Percentiles rank a stretch among this genome's conserved stretches.
Evolutionary conservation across 106 monocot species (phyloP).

Genomic region (Triglochin maritima): DNA sequence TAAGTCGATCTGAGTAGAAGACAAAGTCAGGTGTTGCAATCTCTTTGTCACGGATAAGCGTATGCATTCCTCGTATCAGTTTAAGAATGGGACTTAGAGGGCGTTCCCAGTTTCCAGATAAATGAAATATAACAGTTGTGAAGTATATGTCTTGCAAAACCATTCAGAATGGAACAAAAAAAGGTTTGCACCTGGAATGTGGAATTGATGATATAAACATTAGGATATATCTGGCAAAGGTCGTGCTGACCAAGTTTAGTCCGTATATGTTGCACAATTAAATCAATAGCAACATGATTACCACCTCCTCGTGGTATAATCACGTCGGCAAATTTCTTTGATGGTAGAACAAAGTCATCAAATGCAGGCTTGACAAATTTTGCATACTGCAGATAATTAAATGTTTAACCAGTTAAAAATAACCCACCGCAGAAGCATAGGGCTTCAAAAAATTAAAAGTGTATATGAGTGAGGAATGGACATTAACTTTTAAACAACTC

Average conservation of each 20-base stretch:
- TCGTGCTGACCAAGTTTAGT: constrained; percentile 88
- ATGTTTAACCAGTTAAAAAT: background rate
- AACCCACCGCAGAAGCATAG: too few species aligned
- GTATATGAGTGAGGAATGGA: too few species aligned
- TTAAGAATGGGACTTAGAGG: constrained; percentile 2
- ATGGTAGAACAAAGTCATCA: constrained; percentile 82
- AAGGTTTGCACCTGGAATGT: constrained; percentile 63
- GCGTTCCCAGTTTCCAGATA: too few species aligned
- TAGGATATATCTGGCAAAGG: constrained; percentile 76
- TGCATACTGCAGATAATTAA: constrained; percentile 40
- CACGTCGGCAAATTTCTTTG: constrained; percentile 94
- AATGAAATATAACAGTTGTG: too few species aligned
- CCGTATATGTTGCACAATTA: constrained; percentile 82
- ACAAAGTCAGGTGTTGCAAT: constrained; percentile 88
- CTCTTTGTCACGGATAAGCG: constrained; percentile 87
- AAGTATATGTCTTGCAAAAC: background rate
- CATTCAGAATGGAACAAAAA: background rate
- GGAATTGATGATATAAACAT: constrained; percentile 61
- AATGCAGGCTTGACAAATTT: constrained; percentile 90
- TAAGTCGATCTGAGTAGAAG: constrained; percentile 92
- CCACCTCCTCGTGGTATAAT: constrained; percentile 83
- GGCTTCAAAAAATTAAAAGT: too few species aligned
- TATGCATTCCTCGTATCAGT: constrained; percentile 98
- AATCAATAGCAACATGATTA: constrained; percentile 81
- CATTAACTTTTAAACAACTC: too few species aligned